Evolutionary conservation across 441 rosid genomes (phyloP), one percentile per base, ranked within the genome.

Genomic region (Erodium texanum): DNA sequence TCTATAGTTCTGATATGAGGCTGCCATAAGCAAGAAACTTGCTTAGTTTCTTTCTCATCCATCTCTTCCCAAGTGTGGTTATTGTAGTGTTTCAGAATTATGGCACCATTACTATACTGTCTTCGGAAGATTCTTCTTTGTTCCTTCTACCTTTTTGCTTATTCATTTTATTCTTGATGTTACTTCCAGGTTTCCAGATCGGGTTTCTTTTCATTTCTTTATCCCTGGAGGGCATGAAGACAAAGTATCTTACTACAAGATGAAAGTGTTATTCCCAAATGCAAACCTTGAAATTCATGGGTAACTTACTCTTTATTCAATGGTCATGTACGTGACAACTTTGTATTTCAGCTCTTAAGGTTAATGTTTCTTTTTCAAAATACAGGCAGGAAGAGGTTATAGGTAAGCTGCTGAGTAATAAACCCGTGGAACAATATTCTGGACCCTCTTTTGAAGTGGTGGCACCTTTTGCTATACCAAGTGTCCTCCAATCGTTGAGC

Each of bases 211-310:
- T 65, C 82, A 83, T 67, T 74, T 80, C 75, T 83, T 83, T 75
- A 70, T 76, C 67, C 86, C 82, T 7, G 73, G 79, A 52, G 82
- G 84, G 58, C 61, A 68, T 1, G 73, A 75, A 73, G 81, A 83
- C 72, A 78, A 64, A 66, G 72, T 77, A 64, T 77, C 84, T 24
- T 80, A 75, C 64, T 80, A 68, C 67, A 80, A 77, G 78, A 64
- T 83, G 81, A 80, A 83, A 75, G 86, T 83, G 20, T 62, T 83
- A 43, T 83, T 83, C 67, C 84, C 84, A 66, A 66, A 78, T 71
- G 70, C 84, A 69, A 79, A 78, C 52, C 76, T 83, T 69, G 74
- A 80, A 69, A 59, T 83, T 73, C 77, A 69, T 22, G 77, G 82
- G 86, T 80, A 67, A 72, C 76, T 24, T 27, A n/a, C 54, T 71